Evolutionary conservation across 2,329 filamentous ascomycete genomes (phyloP).

Genomic region (Trichoderma cornu-damae): DNA sequence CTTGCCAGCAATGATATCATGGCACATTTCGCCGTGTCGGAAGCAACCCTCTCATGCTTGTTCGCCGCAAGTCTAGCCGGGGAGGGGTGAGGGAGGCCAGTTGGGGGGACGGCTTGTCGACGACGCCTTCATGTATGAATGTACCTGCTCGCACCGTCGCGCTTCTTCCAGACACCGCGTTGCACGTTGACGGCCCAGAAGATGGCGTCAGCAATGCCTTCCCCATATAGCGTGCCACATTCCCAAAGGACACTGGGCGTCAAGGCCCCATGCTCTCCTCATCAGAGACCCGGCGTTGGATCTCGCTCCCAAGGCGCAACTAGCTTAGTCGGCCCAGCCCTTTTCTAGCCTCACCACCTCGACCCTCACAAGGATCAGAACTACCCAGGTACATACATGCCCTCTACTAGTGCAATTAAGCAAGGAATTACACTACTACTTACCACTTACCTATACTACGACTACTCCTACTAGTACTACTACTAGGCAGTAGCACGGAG

Average conservation of each 20-base stretch:
- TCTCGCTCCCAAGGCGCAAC: slow-evolving; percentile 2
- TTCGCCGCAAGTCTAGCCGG: slow-evolving; percentile 18
- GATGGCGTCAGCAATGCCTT: slow-evolving; percentile 18
- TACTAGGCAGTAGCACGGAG: no score
- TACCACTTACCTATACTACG: no score
- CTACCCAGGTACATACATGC: not conserved
- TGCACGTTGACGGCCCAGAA: slow-evolving; percentile 13
- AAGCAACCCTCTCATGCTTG: slow-evolving; percentile 21
- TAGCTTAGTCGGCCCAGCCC: slow-evolving; percentile 3
- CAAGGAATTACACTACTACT: no score
- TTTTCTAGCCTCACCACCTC: slow-evolving; percentile 10
- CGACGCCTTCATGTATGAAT: no score
- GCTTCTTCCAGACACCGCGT: slow-evolving; percentile 1
- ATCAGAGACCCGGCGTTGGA: slow-evolving; percentile 7
- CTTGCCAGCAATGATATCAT: slow-evolving; percentile 32
- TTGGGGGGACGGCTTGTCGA: slow-evolving; percentile 1
- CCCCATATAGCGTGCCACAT: slow-evolving; percentile 17
- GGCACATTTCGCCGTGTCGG: slow-evolving; percentile 25
- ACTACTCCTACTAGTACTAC: no score
- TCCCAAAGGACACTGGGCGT: slow-evolving; percentile 14
- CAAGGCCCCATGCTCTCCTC: slow-evolving; percentile 12
- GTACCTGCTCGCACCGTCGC: not conserved
- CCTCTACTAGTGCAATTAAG: not conserved
- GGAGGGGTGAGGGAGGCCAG: slow-evolving; percentile 2
- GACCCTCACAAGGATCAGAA: not conserved